These are phyloP conservation scores for Flaveria ramosissima DNA, from an alignment of 129 eudicot genomes.

Conservation along the genomic window DNA sequence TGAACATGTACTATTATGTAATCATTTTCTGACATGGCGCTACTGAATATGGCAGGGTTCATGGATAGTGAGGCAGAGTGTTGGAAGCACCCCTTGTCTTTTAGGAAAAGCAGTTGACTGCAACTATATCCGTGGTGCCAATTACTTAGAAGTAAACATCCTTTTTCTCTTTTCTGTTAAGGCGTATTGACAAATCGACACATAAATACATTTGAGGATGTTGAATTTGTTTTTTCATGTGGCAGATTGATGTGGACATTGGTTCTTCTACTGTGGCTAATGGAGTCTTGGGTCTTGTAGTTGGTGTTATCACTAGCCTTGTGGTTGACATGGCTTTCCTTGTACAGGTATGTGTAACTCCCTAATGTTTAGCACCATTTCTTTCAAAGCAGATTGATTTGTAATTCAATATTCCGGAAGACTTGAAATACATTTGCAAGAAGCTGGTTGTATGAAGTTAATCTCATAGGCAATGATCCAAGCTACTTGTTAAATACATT, in stretches of 20 bases:
- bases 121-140: conserved; percentile 92
- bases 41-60: conserved; percentile 67
- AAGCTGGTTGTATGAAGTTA: neutral
- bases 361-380: neutral
- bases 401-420: neutral
- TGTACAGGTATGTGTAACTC: conserved; percentile 68
- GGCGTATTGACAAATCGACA: neutral
- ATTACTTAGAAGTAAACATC: conserved; percentile 76
- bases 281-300: conserved; percentile 97
- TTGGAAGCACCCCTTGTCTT: conserved; percentile 98
- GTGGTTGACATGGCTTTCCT: conserved; percentile 99
- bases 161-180: neutral
- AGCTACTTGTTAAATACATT: neutral
- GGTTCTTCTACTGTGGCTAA: conserved; percentile 99
- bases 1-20: neutral
- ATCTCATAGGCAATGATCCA: neutral
- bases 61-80: conserved; percentile 99
- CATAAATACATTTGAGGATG: conserved; percentile 4
- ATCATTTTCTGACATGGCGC: conserved; percentile 11
- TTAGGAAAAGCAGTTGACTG: conserved; percentile 98
- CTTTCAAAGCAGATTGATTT: neutral
- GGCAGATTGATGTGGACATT: conserved; percentile 91
- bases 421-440: neutral
- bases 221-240: conserved; percentile 20
- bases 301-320: conserved; percentile 90